phyloP scores from a whole-genome alignment of 1,284 basidiomycete species.

The Malassezia globosa region DNA sequence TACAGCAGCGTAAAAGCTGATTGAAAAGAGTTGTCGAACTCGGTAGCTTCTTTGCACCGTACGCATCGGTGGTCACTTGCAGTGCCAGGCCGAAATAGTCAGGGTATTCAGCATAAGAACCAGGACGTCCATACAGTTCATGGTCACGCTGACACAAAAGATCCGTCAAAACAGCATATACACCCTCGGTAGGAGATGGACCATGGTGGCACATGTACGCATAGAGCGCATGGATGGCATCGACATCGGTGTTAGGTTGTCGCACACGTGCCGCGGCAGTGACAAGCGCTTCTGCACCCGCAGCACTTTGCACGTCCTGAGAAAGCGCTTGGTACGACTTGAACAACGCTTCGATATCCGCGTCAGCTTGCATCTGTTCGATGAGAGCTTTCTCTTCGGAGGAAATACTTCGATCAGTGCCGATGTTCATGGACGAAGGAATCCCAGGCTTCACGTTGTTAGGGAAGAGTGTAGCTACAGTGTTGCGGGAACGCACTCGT shows the following conservation, averaged over 20 bases:
- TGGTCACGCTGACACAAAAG: slow-evolving; percentile 63
- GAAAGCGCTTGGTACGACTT: not conserved
- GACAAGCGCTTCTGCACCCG: slow-evolving; percentile 1
- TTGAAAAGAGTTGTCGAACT: slow-evolving; percentile 51
- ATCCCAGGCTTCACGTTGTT: not conserved
- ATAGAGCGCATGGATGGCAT: slow-evolving; percentile 1
- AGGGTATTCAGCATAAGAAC: too few relatives aligned
- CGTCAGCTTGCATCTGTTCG: not conserved
- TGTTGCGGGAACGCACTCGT: too few relatives aligned
- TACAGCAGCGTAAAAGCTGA: slow-evolving; percentile 59
- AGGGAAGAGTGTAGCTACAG: not conserved
- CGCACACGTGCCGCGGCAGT: not conserved
- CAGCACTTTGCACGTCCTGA: not conserved
- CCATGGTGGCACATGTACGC: slow-evolving; percentile 20
- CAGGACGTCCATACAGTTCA: slow-evolving; percentile 54
- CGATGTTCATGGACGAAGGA: not conserved
- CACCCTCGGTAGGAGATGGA: slow-evolving; percentile 13
- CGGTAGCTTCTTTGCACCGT: slow-evolving; percentile 38
- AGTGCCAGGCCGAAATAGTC: slow-evolving; percentile 52
- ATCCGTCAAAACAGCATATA: slow-evolving; percentile 52
- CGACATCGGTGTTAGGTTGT: not conserved
- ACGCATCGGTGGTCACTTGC: slow-evolving; percentile 50
- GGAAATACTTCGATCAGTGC: not conserved
- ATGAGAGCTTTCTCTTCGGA: not conserved
- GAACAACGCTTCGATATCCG: not conserved